Evolutionary conservation across 257 asterid species (phyloP).

Genomic region (Marsdenia floribunda): DNA sequence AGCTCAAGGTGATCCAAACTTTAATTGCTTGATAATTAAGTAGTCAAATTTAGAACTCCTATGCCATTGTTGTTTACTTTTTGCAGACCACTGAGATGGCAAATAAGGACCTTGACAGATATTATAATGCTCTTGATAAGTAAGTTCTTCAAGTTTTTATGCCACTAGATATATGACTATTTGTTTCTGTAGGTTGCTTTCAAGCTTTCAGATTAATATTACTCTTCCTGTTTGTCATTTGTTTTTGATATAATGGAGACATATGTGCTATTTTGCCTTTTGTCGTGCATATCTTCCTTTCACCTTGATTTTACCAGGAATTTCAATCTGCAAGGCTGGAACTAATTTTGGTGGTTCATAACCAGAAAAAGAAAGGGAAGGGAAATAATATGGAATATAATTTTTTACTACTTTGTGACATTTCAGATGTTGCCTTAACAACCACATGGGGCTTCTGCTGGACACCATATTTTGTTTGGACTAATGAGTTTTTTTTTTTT

Average conservation of each 20-base stretch:
- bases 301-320: background rate
- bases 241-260: background rate
- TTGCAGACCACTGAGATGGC: conserved; percentile 99
- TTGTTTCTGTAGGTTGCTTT: background rate
- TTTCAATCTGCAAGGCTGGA: background rate
- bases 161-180: background rate
- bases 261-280: background rate
- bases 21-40: conserved; percentile 1
- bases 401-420: background rate
- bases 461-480: background rate
- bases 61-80: conserved; percentile 14
- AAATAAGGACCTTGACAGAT: conserved; percentile 95
- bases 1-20: conserved; percentile 70
- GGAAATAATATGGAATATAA: background rate
- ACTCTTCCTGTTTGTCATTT: background rate
- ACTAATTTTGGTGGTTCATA: background rate
- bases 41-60: conserved; percentile 4
- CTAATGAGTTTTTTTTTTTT: background rate
- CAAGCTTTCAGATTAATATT: background rate
- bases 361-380: background rate
- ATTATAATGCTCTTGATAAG: conserved; percentile 95
- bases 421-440: background rate
- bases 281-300: background rate
- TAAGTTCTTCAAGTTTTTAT: conserved; percentile 36
- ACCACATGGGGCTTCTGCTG: background rate